phyloP scores from a whole-genome alignment of 805 yeast genomes.

The Candida insectalens region DNA sequence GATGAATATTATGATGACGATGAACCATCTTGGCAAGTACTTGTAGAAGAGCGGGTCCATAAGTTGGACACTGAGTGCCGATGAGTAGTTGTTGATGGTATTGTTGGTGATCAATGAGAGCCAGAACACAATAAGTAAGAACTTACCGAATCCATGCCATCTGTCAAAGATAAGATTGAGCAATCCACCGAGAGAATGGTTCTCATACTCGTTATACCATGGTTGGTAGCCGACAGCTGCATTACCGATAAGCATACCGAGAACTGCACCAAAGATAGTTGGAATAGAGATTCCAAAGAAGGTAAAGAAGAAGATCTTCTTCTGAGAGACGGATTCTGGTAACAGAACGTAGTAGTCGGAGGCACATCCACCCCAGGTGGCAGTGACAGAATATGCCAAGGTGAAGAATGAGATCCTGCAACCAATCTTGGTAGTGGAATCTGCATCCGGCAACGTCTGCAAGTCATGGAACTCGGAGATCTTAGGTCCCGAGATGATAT shows the following conservation, averaged over 20 bases:
- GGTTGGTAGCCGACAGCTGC: constrained; percentile 47
- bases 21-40: constrained; percentile 66
- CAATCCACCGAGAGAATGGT: constrained; percentile 68
- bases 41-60: constrained; percentile 40
- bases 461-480: constrained; percentile 28
- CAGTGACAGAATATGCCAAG: constrained; percentile 65
- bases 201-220: constrained; percentile 48
- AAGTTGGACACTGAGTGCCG: constrained; percentile 71
- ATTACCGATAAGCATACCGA: constrained; percentile 64
- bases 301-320: constrained; percentile 48
- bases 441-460: constrained; percentile 14
- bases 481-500: constrained; percentile 43
- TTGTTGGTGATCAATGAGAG: constrained; percentile 75
- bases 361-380: constrained; percentile 86
- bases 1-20: constrained; percentile 55
- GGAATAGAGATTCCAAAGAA: constrained; percentile 61
- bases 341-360: constrained; percentile 76
- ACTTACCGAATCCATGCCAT: constrained; percentile 75
- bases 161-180: constrained; percentile 51
- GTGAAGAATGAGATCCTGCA: constrained; percentile 65
- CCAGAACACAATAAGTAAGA: constrained; percentile 58
- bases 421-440: constrained; percentile 41
- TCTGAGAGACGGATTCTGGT: constrained; percentile 59
- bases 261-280: constrained; percentile 63
- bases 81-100: constrained; percentile 71